Base-by-base conservation (phyloP, 2,329 filamentous ascomycete genomes). In the Cladorrhinum sp. region DNA sequence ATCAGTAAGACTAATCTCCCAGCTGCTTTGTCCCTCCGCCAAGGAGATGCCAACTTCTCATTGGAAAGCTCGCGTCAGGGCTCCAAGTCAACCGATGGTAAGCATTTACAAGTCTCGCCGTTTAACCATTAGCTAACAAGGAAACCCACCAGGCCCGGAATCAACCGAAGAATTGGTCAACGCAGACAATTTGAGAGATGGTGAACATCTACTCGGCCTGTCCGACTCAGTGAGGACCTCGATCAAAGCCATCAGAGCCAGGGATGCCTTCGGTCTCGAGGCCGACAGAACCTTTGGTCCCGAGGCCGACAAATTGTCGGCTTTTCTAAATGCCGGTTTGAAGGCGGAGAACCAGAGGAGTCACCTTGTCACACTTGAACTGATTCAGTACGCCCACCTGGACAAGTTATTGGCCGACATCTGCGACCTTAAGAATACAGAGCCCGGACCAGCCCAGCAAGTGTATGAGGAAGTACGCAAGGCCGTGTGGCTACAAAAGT, bases 341-440 rank as follows among this genome's bases (percentile, higher is more conserved):
- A 63, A 77, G 14, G 71, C 70, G 48, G 75, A 46, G n/a, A 3
- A 9, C 4, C 42, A 20, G 42, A 78, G 46, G 79, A 81, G 62
- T 70, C 68, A 26, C 54, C 12, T 74, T 2, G 67, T 82, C 28
- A 71, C 73, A 7, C 72, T 81, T 39, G 72, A 73, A 52, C 75
- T 72, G 2, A 75, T 83, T 58, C 69, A 71, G 48, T 64, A 71
- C 16, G 68, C 75, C 1, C 73, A 71, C 10, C 72, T 82, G 4
- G 75, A 80, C 62, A 81, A 80, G 62, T 66, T 83, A 1, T 63
- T 81, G n/a, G 66, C 70, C 18, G 79, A 81, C 18, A 73, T 78
- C 75, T 23, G 71, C 5, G 2, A 7, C 30, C 12, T 23, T 23
- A 12, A 55, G 24, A 46, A 26, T 16, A 24, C 14, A 26, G 3